phyloP scores from a whole-genome alignment of 1,284 basidiomycete species.

The Moniliella sp. region DNA sequence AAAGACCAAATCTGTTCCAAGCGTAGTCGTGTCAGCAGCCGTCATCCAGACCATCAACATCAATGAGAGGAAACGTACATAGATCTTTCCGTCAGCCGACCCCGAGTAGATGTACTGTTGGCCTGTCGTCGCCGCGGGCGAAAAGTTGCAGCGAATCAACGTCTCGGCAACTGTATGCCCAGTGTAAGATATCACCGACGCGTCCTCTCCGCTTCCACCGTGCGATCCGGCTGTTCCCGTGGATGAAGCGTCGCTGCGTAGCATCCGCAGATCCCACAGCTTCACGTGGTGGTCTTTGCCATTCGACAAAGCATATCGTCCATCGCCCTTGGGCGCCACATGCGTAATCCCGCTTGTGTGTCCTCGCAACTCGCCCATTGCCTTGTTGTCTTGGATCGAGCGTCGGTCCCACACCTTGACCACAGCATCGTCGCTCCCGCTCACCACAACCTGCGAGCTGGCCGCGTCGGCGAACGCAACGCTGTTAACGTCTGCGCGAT shows the following conservation, averaged over 20 bases:
- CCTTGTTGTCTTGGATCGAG: slow-evolving; percentile 52
- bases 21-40: neutral
- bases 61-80: slow-evolving; percentile 3
- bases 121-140: slow-evolving; percentile 71
- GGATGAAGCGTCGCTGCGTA: slow-evolving; percentile 60
- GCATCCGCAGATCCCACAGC: slow-evolving; percentile 82
- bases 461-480: slow-evolving; percentile 82
- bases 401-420: slow-evolving; percentile 89
- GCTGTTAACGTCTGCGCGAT: slow-evolving; percentile 70
- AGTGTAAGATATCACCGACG: slow-evolving; percentile 72
- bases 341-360: slow-evolving; percentile 51
- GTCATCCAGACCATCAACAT: neutral
- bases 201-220: too few relatives aligned
- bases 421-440: slow-evolving; percentile 77
- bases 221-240: too few relatives aligned
- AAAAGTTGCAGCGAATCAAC: slow-evolving; percentile 84
- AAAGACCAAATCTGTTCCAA: slow-evolving; percentile 65
- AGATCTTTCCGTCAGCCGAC: slow-evolving; percentile 47
- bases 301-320: slow-evolving; percentile 79
- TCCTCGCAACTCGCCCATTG: slow-evolving; percentile 73
- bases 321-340: slow-evolving; percentile 45
- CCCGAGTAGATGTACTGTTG: slow-evolving; percentile 83
- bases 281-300: slow-evolving; percentile 83
- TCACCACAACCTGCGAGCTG: slow-evolving; percentile 76
- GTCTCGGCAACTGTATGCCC: slow-evolving; percentile 81